A percentile compares a stretch with the other conserved stretches of the same genome.
These are phyloP conservation scores for Gremmenia infestans DNA, from an alignment of 2,329 filamentous ascomycete genomes.

Conservation along the genomic window DNA sequence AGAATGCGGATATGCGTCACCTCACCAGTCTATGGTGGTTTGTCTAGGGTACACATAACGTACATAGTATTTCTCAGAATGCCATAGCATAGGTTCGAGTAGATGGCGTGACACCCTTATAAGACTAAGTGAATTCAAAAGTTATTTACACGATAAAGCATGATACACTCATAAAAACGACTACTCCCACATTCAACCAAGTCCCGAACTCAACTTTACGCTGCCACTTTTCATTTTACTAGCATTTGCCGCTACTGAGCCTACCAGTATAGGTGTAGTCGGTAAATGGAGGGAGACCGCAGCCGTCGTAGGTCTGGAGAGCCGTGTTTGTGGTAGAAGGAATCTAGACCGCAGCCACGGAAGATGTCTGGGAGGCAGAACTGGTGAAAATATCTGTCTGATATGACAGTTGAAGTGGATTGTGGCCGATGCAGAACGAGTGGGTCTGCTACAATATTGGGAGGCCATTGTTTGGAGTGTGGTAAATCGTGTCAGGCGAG, in stretches of 20 bases:
- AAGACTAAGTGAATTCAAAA: neutral
- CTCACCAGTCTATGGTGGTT: no score
- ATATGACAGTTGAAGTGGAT: constrained; percentile 9
- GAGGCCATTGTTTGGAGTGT: constrained; percentile 14
- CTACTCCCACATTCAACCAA: neutral
- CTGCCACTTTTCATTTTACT: neutral
- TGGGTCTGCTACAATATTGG: constrained; percentile 9
- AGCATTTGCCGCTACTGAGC: neutral
- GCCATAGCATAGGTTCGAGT: no score
- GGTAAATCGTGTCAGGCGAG: constrained; percentile 5
- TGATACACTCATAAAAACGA: neutral
- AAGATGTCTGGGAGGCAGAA: constrained; percentile 9
- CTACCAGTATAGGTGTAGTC: constrained; percentile 14
- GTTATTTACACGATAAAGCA: neutral
- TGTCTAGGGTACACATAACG: no score
- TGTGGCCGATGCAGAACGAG: constrained; percentile 15
- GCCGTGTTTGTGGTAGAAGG: constrained; percentile 3
- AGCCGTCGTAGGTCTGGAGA: constrained; percentile 7
- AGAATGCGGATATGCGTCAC: no score
- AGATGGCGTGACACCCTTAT: no score
- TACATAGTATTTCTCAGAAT: no score
- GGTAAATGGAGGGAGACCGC: constrained; percentile 9
- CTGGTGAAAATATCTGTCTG: constrained; percentile 10
- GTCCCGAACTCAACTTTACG: neutral
- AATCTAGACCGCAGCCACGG: neutral